These are phyloP conservation scores for Fonsecaea nubica DNA, from an alignment of 2,329 filamentous ascomycete species.

Conservation along the genomic window DNA sequence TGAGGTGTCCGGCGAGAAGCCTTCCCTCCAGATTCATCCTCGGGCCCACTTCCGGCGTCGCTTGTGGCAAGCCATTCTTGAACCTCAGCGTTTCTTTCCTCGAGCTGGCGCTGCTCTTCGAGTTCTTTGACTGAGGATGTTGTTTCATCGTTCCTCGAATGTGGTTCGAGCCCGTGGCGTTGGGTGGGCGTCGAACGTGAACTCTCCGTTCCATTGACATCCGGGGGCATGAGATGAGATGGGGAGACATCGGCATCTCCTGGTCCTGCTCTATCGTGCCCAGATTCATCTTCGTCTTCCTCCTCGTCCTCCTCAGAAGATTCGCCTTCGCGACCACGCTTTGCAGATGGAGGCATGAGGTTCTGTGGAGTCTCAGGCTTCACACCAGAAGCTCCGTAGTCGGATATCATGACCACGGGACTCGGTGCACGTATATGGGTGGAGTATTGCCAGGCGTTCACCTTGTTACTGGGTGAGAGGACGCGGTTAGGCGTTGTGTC, in stretches of 20 bases:
- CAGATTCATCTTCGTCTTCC: conserved; percentile 9
- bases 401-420: conserved; percentile 55
- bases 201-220: conserved; percentile 18
- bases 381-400: conserved; percentile 25
- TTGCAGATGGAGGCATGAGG: conserved; percentile 40
- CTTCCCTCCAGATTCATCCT: conserved; percentile 39
- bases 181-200: conserved; percentile 9
- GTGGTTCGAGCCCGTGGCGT: conserved; percentile 56
- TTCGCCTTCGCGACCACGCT: conserved; percentile 44
- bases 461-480: conserved; percentile 25
- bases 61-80: conserved; percentile 60
- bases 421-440: conserved; percentile 41
- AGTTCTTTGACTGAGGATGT: conserved; percentile 60
- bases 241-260: conserved; percentile 14
- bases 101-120: conserved; percentile 53
- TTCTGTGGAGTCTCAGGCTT: not conserved
- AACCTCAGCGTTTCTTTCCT: conserved; percentile 62
- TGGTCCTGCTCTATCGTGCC: conserved; percentile 6
- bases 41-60: conserved; percentile 53
- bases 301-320: conserved; percentile 41
- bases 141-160: conserved; percentile 52
- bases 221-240: conserved; percentile 36
- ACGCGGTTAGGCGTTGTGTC: conserved; percentile 21
- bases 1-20: conserved; percentile 24
- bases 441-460: conserved; percentile 18